These are phyloP conservation scores for Malassezia restricta DNA, from an alignment of 1,284 basidiomycete species.

Conservation along the genomic window DNA sequence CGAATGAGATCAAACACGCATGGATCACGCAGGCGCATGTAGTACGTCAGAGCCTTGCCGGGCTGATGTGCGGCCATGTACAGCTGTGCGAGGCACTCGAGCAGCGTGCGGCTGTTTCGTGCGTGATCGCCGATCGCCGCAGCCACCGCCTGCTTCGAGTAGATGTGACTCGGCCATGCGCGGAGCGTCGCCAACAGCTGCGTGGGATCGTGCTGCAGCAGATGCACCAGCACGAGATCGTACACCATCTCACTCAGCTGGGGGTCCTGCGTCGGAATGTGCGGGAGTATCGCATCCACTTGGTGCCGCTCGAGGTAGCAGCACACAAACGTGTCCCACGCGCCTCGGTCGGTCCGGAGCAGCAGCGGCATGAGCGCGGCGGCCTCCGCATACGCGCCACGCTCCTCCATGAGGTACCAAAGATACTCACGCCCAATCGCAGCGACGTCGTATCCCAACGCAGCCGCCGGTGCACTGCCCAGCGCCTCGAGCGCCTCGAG, in stretches of 20 bases:
- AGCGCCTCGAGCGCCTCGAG: constrained; percentile 65
- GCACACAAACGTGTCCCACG: constrained; percentile 94
- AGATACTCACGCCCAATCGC: constrained; percentile 40
- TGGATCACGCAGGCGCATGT: constrained; percentile 68
- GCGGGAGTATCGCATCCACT: constrained; percentile 74
- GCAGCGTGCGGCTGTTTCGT: constrained; percentile 55
- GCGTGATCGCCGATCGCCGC: constrained; percentile 67
- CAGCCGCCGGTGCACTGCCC: constrained; percentile 41
- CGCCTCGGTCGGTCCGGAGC: constrained; percentile 62
- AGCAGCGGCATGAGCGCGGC: constrained; percentile 77
- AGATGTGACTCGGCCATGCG: constrained; percentile 81
- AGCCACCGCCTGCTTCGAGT: constrained; percentile 74
- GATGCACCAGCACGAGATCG: constrained; percentile 84
- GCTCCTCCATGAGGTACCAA: constrained; percentile 45
- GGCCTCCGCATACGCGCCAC: constrained; percentile 65
- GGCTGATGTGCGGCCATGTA: constrained; percentile 78
- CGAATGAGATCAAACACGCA: constrained; percentile 90
- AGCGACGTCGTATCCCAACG: constrained; percentile 53
- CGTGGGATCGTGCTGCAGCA: constrained; percentile 65
- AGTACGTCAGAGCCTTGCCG: constrained; percentile 81
- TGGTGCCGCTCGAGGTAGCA: constrained; percentile 71
- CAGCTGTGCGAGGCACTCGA: constrained; percentile 87
- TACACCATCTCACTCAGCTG: constrained; percentile 74
- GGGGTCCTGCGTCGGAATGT: constrained; percentile 70
- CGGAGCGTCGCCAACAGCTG: constrained; percentile 65